Conservation (phyloP, 768 basidiomycete genomes). For the Lepiota venenata region DNA sequence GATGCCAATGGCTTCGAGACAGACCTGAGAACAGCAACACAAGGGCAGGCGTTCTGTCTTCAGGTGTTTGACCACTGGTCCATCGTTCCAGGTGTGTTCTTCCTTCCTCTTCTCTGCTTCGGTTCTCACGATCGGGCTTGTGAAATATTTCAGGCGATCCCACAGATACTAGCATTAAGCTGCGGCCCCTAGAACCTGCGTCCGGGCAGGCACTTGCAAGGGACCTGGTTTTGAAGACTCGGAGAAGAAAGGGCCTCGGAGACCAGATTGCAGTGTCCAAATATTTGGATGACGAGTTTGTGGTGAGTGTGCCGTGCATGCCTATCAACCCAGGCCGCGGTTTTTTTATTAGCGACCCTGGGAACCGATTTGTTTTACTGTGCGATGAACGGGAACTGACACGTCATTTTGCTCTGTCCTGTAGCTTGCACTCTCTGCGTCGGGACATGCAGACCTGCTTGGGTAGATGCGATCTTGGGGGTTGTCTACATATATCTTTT, state of each 20-base stretch:
- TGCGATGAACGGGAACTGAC: constrained; percentile 4
- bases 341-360: constrained; percentile 6
- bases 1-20: constrained; percentile 99
- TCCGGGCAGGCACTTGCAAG: constrained; percentile 93
- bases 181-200: constrained; percentile 94
- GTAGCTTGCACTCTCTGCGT: constrained; percentile 89
- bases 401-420: constrained; percentile 12
- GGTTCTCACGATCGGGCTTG: constrained; percentile 16
- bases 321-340: neutral
- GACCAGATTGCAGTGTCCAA: constrained; percentile 98
- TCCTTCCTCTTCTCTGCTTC: constrained; percentile 20
- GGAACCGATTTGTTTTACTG: constrained; percentile 1
- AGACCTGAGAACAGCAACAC: constrained; percentile 94
- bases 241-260: constrained; percentile 92
- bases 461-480: constrained; percentile 34
- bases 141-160: constrained; percentile 71
- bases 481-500: constrained; percentile 11
- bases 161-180: constrained; percentile 94
- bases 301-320: constrained; percentile 46
- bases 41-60: constrained; percentile 98
- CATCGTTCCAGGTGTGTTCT: constrained; percentile 83
- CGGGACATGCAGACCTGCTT: constrained; percentile 92
- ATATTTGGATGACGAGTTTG: constrained; percentile 96
- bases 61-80: constrained; percentile 99
- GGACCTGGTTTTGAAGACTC: constrained; percentile 94